phyloP scores from a whole-genome alignment of 805 yeast genomes.

The Saturnispora dispora region DNA sequence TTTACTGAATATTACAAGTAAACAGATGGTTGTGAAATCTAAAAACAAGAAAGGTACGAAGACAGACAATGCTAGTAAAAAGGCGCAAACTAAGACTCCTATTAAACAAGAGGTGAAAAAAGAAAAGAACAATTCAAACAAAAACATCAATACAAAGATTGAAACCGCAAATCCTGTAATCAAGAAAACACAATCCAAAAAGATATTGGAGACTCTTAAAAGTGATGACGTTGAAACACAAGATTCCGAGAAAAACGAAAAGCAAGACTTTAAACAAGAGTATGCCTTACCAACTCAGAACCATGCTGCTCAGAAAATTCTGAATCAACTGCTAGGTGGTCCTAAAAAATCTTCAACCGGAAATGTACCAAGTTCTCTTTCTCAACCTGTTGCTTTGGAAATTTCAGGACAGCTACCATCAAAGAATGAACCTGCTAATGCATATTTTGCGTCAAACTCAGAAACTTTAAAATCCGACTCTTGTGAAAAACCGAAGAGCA shows the following conservation, averaged over 20 bases:
- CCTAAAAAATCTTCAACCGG: conserved; percentile 13
- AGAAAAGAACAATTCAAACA: neutral
- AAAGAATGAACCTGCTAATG: neutral
- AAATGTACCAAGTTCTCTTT: neutral
- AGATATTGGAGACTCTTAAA: neutral
- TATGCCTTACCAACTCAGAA: conserved; percentile 3
- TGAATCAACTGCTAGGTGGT: conserved; percentile 16
- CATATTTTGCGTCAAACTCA: neutral
- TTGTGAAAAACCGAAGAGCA: neutral
- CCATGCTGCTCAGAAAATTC: conserved; percentile 22
- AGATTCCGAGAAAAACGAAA: neutral
- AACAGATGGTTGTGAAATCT: conserved; percentile 70
- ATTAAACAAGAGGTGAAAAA: conserved; percentile 7
- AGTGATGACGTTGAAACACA: neutral
- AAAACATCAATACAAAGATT: neutral
- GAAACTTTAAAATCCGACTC: neutral
- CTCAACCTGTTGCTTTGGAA: no score
- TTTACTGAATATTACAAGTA: conserved; percentile 65
- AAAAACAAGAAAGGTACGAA: conserved; percentile 32
- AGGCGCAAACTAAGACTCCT: conserved; percentile 21
- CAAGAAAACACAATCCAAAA: conserved; percentile 1
- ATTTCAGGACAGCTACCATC: neutral
- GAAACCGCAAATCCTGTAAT: neutral
- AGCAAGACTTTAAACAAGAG: neutral
- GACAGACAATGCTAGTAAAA: conserved; percentile 10